Percentiles rank a stretch among this genome's conserved stretches.
phyloP scores from a whole-genome alignment of 164 flowering plant species.

The Chimonanthus praecox region DNA sequence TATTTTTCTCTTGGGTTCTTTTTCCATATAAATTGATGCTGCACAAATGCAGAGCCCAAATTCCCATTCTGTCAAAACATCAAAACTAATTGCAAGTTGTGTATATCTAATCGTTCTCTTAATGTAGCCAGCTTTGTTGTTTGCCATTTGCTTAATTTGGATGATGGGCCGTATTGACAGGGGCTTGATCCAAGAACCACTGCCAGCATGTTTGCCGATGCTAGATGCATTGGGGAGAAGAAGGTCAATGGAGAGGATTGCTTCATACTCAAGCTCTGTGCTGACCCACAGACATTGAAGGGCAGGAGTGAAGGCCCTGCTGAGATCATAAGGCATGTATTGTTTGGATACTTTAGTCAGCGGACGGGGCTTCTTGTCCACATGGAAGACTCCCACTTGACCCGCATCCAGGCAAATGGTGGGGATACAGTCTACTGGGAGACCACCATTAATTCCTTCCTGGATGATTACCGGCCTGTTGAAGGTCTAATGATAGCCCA shows the following conservation, averaged over 20 bases:
- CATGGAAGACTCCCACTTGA: constrained; percentile 63
- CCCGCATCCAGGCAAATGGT: constrained; percentile 56
- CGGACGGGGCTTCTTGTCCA: constrained; percentile 58
- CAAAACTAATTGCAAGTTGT: not conserved
- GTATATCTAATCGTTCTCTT: not conserved
- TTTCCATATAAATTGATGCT: not conserved
- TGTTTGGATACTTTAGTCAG: constrained; percentile 67
- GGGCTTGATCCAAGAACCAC: constrained; percentile 68
- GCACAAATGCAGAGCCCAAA: not conserved
- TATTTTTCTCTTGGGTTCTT: too few species aligned
- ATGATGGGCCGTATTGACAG: constrained; percentile 19
- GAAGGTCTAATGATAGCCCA: constrained; percentile 72
- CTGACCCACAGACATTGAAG: constrained; percentile 50
- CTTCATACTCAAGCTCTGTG: constrained; percentile 60
- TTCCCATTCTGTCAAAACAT: not conserved
- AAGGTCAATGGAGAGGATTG: constrained; percentile 62
- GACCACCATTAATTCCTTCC: constrained; percentile 64
- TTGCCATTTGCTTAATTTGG: constrained; percentile 4
- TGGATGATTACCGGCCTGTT: constrained; percentile 52
- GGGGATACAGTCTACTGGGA: constrained; percentile 70
- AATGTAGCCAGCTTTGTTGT: not conserved
- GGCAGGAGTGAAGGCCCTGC: constrained; percentile 66
- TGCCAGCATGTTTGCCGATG: constrained; percentile 59
- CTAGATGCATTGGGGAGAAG: constrained; percentile 68
- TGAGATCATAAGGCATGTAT: constrained; percentile 59